These are phyloP conservation scores for Ophiocordyceps sinensis DNA, from an alignment of 2,329 filamentous ascomycete genomes.

Conservation along the genomic window DNA sequence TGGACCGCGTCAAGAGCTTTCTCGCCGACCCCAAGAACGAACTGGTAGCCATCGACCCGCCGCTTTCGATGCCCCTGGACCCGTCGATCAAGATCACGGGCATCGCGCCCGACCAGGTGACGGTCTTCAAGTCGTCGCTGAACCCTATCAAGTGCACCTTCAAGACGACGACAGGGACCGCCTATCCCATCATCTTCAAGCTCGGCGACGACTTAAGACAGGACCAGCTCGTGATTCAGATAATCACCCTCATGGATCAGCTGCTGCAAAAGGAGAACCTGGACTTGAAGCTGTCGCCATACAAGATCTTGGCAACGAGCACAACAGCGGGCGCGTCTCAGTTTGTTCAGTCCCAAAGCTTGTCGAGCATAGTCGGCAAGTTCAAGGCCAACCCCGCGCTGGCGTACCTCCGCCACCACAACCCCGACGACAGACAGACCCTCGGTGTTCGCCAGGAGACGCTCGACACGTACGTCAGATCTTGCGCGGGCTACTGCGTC, in stretches of 20 bases:
- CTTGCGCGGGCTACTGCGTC: conserved; percentile 93
- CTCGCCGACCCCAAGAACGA: conserved; percentile 86
- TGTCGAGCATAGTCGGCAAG: conserved; percentile 71
- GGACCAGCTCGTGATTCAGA: conserved; percentile 91
- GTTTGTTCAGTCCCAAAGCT: conserved; percentile 74
- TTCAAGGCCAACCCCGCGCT: conserved; percentile 63
- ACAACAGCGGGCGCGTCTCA: conserved; percentile 82
- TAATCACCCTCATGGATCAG: conserved; percentile 96
- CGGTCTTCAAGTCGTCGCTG: conserved; percentile 90
- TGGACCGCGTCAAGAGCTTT: conserved; percentile 71
- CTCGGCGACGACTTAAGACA: conserved; percentile 91
- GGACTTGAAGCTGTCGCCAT: conserved; percentile 86
- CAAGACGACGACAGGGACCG: conserved; percentile 60
- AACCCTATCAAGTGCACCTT: conserved; percentile 87
- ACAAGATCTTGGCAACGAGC: conserved; percentile 89
- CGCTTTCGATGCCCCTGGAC: conserved; percentile 77
- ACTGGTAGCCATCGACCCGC: conserved; percentile 66
- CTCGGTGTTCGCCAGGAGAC: conserved; percentile 82
- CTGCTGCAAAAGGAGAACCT: conserved; percentile 91
- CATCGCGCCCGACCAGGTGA: conserved; percentile 68
- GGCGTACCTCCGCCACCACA: conserved; percentile 75
- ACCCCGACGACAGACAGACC: conserved; percentile 69
- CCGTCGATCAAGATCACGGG: conserved; percentile 68
- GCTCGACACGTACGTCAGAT: conserved; percentile 90
- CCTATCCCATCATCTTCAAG: conserved; percentile 93